Conservation (phyloP, 305 asterid species). For the Caryopteris hybrid region DNA sequence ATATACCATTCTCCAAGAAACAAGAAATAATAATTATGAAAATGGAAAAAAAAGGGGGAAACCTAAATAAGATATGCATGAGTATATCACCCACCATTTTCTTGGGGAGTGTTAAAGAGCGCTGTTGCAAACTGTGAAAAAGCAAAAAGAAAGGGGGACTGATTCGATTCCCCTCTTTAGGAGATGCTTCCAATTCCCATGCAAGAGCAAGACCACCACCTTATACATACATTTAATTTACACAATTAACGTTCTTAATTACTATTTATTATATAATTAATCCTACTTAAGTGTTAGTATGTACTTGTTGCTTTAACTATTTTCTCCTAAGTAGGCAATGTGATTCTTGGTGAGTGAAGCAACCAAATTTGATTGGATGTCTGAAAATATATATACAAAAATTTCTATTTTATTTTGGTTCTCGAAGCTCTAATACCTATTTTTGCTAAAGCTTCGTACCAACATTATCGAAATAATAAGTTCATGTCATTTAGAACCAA, state of each 20-base stretch:
- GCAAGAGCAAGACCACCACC: constrained; percentile 14
- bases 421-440: too few species aligned
- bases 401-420: too few species aligned
- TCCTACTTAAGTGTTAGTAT: too few species aligned
- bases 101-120: constrained; percentile 85
- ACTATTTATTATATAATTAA: too few species aligned
- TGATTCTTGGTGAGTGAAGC: background rate
- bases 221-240: background rate
- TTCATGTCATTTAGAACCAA: too few species aligned
- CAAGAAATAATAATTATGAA: constrained; percentile 5
- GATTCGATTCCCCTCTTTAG: constrained; percentile 74
- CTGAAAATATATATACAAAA: too few species aligned
- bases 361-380: background rate
- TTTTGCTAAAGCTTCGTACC: too few species aligned
- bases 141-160: constrained; percentile 48
- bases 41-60: constrained; percentile 7
- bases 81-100: constrained; percentile 60
- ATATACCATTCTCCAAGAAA: constrained; percentile 42
- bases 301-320: too few species aligned
- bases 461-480: too few species aligned
- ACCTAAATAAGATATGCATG: constrained; percentile 24
- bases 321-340: too few species aligned
- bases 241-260: background rate
- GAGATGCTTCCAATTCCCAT: constrained; percentile 58
- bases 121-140: constrained; percentile 71